Conservation (phyloP, 352 stramenopile species). For the Phytophthora brassicae region DNA sequence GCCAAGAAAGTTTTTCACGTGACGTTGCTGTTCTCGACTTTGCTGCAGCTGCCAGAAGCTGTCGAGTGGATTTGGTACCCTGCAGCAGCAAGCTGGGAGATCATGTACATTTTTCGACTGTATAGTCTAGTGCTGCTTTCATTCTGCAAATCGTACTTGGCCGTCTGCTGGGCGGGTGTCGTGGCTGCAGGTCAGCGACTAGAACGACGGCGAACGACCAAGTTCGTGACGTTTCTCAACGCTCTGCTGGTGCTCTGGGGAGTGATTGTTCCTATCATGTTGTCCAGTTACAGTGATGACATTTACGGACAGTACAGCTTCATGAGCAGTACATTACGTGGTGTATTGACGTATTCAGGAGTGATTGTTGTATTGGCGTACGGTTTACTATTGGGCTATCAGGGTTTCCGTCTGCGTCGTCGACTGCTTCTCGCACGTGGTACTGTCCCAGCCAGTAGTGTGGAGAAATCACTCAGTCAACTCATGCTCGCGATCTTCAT, state of each 20-base stretch:
- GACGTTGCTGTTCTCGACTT: conserved; percentile 60
- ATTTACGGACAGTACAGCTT: conserved; percentile 67
- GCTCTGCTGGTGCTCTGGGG: conserved; percentile 55
- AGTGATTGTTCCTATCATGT: conserved; percentile 53
- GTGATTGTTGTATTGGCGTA: conserved; percentile 66
- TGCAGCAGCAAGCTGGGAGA: conserved; percentile 60
- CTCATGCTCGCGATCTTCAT: conserved; percentile 81
- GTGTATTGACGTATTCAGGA: conserved; percentile 59
- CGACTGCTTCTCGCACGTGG: conserved; percentile 72
- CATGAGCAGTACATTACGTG: conserved; percentile 52
- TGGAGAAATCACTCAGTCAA: conserved; percentile 81
- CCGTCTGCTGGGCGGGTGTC: conserved; percentile 80
- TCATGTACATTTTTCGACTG: conserved; percentile 63
- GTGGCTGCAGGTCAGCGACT: conserved; percentile 69
- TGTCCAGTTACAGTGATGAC: conserved; percentile 53
- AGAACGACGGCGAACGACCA: conserved; percentile 56
- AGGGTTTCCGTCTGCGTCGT: conserved; percentile 71
- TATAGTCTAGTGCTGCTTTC: conserved; percentile 73
- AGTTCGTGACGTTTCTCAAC: conserved; percentile 62
- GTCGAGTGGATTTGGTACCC: conserved; percentile 64
- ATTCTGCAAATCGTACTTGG: conserved; percentile 82
- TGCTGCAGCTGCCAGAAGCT: conserved; percentile 67
- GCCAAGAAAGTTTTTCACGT: conserved; percentile 78
- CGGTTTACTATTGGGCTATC: conserved; percentile 65
- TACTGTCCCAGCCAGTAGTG: conserved; percentile 61